A percentile compares a stretch with the other conserved stretches of the same genome.
Conservation (phyloP, 352 stramenopile genomes). For the Pythium grandisporangium region DNA sequence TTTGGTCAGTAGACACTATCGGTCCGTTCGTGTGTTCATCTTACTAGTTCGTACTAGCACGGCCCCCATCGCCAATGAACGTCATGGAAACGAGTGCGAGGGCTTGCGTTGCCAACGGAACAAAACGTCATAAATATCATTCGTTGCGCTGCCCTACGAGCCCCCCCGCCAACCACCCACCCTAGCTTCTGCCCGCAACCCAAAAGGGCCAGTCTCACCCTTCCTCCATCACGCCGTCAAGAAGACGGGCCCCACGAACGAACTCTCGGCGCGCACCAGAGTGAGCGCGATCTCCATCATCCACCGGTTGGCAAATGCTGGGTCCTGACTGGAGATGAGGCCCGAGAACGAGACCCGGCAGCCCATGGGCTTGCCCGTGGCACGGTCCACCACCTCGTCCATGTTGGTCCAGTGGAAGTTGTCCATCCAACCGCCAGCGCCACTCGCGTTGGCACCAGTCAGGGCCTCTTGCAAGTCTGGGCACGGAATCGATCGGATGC, state of each 20-base stretch:
- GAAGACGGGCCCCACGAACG: conserved; percentile 15
- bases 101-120: too few relatives aligned
- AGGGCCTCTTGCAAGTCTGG: conserved; percentile 12
- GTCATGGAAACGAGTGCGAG: too few relatives aligned
- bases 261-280: conserved; percentile 15
- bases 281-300: conserved; percentile 20
- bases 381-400: conserved; percentile 10
- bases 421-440: conserved; percentile 17
- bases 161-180: too few relatives aligned
- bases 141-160: too few relatives aligned
- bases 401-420: conserved; percentile 22
- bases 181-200: too few relatives aligned
- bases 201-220: too few relatives aligned
- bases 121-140: too few relatives aligned
- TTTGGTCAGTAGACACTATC: too few relatives aligned
- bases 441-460: conserved; percentile 8
- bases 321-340: conserved; percentile 14
- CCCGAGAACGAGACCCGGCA: conserved; percentile 14
- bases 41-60: too few relatives aligned
- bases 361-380: conserved; percentile 8
- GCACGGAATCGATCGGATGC: conserved; percentile 49
- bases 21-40: too few relatives aligned
- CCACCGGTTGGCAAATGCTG: conserved; percentile 15
- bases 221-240: too few relatives aligned
- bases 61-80: too few relatives aligned